A percentile compares a stretch with the other conserved stretches of the same genome.
Conservation (phyloP, 306 rosid genomes). For the Medicago truncatula region MtrunA17r5.0-ANR NC_053043.1:11131501-11132000, state of each 20-base stretch:
- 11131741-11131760: constrained; percentile 78
- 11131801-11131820: constrained; percentile 73
- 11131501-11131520: not conserved
- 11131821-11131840: constrained; percentile 64
- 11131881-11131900: constrained; percentile 85
- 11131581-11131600: constrained; percentile 3
- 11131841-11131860: constrained; percentile 66
- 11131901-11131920: constrained; percentile 83
- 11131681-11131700: constrained; percentile 38
- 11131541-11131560: constrained; percentile 80
- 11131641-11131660: constrained; percentile 91
- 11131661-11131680: constrained; percentile 84
- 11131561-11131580: constrained; percentile 44
- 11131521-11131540: constrained; percentile 17
- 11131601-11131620: constrained; percentile 48
- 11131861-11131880: constrained; percentile 70
- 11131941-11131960: constrained; percentile 65
- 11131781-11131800: constrained; percentile 89
- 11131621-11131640: constrained; percentile 88
- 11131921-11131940: constrained; percentile 72
- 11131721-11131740: constrained; percentile 42
- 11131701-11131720: constrained; percentile 1
- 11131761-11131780: constrained; percentile 79
- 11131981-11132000: constrained; percentile 66
- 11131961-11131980: constrained; percentile 73